Evolutionary conservation across 768 basidiomycete genomes (phyloP).

Genomic region (Tulasnella sp.): DNA sequence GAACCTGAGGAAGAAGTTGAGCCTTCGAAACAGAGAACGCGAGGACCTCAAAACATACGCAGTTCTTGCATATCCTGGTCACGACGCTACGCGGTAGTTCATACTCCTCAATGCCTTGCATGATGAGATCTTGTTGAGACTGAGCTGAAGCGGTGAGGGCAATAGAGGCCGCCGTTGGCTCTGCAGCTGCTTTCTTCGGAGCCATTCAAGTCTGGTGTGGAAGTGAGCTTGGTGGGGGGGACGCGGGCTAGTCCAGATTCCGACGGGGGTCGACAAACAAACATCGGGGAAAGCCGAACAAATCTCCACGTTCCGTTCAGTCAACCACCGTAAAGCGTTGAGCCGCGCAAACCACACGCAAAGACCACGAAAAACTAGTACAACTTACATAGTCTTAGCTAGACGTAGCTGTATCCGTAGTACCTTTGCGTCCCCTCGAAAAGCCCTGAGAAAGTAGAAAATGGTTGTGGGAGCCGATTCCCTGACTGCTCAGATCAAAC

Average conservation of each 20-base stretch:
- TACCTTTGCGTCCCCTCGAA: neutral
- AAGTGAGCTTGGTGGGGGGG: neutral
- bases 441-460: conserved; percentile 1
- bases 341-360: neutral
- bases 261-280: neutral
- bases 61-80: conserved; percentile 78
- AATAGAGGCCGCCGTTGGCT: neutral
- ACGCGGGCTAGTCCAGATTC: neutral
- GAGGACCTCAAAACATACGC: conserved; percentile 46
- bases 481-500: conserved; percentile 19
- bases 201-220: neutral
- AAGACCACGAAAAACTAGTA: neutral
- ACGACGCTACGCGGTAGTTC: conserved; percentile 82
- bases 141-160: conserved; percentile 44
- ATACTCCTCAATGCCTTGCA: conserved; percentile 81
- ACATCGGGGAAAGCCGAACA: conserved; percentile 4
- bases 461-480: conserved; percentile 14
- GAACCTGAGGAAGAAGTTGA: conserved; percentile 49
- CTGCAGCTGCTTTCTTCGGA: conserved; percentile 16
- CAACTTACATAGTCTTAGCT: conserved; percentile 8
- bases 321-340: neutral
- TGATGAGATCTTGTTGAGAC: conserved; percentile 63
- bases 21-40: no score
- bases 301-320: conserved; percentile 13
- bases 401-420: conserved; percentile 9